phyloP scores from a whole-genome alignment of 306 rosid species.

The Lathyrus tuberosus region DNA sequence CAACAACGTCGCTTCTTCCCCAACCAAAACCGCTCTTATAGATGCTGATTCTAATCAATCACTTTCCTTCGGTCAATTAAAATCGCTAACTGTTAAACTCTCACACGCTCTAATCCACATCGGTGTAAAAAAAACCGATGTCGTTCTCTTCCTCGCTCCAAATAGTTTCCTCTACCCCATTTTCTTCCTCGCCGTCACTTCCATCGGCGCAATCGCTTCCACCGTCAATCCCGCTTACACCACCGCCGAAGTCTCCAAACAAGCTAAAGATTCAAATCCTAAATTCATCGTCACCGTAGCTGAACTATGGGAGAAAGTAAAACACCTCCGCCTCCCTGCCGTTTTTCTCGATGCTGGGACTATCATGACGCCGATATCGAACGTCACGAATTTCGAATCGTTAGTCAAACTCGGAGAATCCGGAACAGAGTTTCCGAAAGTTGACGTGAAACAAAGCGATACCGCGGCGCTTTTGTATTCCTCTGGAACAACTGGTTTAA shows the following conservation, averaged over 20 bases:
- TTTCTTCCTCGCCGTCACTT: conserved; percentile 59
- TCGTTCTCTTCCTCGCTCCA: conserved; percentile 79
- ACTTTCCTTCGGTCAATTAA: conserved; percentile 54
- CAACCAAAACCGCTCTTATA: conserved; percentile 67
- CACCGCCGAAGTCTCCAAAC: conserved; percentile 64
- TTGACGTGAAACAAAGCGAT: conserved; percentile 55
- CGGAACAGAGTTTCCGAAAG: conserved; percentile 55
- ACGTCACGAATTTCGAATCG: conserved; percentile 41
- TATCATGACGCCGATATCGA: not conserved
- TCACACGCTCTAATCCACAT: conserved; percentile 58
- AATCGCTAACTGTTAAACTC: conserved; percentile 47
- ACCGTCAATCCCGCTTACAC: conserved; percentile 80
- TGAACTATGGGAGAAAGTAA: conserved; percentile 64
- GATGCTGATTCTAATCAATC: conserved; percentile 60
- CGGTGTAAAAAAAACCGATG: conserved; percentile 72
- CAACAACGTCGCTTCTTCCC: conserved; percentile 51
- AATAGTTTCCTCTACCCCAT: conserved; percentile 60
- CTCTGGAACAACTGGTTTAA: conserved; percentile 81
- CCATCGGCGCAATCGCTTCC: conserved; percentile 73
- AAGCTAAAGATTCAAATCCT: conserved; percentile 70
- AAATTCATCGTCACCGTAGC: conserved; percentile 66
- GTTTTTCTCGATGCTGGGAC: conserved; percentile 34
- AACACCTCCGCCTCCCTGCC: conserved; percentile 57
- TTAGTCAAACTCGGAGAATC: conserved; percentile 44
- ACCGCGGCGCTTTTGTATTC: conserved; percentile 82